phyloP scores from a whole-genome alignment of 2,329 filamentous ascomycete genomes.

The Zasmidium angulare region DNA sequence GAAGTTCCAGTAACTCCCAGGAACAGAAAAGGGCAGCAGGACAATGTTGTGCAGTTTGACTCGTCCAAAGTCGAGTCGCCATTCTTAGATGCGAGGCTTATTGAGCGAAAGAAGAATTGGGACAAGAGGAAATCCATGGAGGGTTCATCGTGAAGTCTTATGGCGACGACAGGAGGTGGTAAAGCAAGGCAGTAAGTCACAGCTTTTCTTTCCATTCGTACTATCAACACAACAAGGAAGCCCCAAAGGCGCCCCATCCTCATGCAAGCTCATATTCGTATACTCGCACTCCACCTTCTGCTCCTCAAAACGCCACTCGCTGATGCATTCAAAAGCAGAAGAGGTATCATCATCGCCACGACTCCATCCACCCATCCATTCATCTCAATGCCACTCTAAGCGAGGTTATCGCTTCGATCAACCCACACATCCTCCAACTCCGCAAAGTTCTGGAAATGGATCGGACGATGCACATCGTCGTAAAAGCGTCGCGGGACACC shows the following conservation, averaged over 20 bases:
- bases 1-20: constrained; percentile 2
- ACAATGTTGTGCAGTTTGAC: constrained; percentile 20
- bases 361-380: neutral
- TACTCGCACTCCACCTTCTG: neutral
- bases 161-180: neutral
- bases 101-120: constrained; percentile 17
- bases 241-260: neutral
- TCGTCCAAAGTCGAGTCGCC: constrained; percentile 23
- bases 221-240: neutral
- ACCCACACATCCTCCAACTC: constrained; percentile 97
- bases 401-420: constrained; percentile 89
- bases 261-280: neutral
- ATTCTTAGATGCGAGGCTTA: constrained; percentile 26
- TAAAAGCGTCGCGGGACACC: constrained; percentile 89
- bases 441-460: constrained; percentile 97
- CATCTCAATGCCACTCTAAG: constrained; percentile 46
- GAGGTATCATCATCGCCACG: neutral
- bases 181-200: neutral
- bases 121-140: neutral
- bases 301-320: constrained; percentile 11
- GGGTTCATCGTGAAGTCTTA: too few species aligned
- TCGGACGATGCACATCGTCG: constrained; percentile 82
- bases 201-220: neutral
- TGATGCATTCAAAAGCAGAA: constrained; percentile 4
- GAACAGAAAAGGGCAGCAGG: constrained; percentile 9